Percentiles rank a stretch among this genome's conserved stretches.
Conservation (phyloP, 768 basidiomycete genomes). For the Rhizopogon vinicolor region DNA sequence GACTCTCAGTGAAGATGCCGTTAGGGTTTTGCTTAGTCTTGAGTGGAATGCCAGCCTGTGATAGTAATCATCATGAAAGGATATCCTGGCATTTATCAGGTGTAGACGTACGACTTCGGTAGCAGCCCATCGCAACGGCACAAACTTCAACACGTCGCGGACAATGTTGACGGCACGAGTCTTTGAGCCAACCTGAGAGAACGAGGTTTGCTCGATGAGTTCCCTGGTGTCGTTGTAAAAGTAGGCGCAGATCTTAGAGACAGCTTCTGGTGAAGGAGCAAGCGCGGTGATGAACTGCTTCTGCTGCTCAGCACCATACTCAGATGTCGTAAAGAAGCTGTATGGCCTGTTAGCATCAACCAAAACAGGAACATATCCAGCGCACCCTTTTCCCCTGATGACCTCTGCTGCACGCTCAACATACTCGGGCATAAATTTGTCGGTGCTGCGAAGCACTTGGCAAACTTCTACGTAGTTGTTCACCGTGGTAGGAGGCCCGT, state of each 20-base stretch:
- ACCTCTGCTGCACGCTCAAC: conserved; percentile 47
- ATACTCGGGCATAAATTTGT: conserved; percentile 45
- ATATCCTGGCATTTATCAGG: background rate
- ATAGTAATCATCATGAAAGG: background rate
- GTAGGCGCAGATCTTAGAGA: conserved; percentile 49
- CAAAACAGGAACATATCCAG: background rate
- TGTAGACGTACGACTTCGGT: conserved; percentile 52
- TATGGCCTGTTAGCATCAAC: conserved; percentile 1
- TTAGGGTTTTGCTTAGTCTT: conserved; percentile 48
- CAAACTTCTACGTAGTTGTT: conserved; percentile 46
- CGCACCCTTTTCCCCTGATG: conserved; percentile 57
- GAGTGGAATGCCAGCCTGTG: conserved; percentile 64
- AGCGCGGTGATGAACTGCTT: conserved; percentile 50
- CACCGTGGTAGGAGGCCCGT: conserved; percentile 27
- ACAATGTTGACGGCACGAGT: conserved; percentile 59
- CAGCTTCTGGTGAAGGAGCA: conserved; percentile 40
- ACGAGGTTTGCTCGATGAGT: conserved; percentile 52
- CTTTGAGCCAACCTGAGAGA: conserved; percentile 47
- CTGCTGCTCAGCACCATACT: conserved; percentile 31
- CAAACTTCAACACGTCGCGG: conserved; percentile 57
- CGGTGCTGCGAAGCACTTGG: conserved; percentile 44
- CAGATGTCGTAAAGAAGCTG: conserved; percentile 63
- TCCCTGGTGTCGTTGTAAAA: conserved; percentile 64
- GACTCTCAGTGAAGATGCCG: conserved; percentile 57
- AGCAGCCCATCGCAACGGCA: conserved; percentile 70